phyloP scores from a whole-genome alignment of 768 basidiomycete genomes.

The Lyophyllum atratum region DNA sequence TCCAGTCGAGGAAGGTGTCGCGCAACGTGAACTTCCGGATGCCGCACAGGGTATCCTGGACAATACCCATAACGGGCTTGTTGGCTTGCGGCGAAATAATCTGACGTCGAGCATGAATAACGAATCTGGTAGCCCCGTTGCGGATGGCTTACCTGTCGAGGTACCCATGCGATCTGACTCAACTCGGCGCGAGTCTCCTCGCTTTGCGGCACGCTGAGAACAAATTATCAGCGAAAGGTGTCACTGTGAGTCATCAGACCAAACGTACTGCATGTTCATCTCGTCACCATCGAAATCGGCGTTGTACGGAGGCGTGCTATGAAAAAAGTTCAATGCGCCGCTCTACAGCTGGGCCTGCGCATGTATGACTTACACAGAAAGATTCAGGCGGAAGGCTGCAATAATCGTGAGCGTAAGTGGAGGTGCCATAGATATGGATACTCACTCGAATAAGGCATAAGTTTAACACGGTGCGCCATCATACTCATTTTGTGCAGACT shows the following conservation, averaged over 20 bases:
- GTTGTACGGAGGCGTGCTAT: conserved; percentile 94
- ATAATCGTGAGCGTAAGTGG: conserved; percentile 8
- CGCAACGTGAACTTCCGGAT: conserved; percentile 96
- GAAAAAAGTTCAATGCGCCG: conserved; percentile 28
- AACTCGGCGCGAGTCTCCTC: conserved; percentile 98
- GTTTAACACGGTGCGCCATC: conserved; percentile 97
- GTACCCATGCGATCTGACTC: conserved; percentile 98
- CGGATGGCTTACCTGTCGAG: conserved; percentile 70
- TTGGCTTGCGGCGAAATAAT: conserved; percentile 99
- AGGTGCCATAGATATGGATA: conserved; percentile 14
- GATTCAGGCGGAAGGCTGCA: conserved; percentile 92
- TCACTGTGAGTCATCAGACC: background rate
- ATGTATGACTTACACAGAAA: conserved; percentile 81
- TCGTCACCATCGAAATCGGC: conserved; percentile 99
- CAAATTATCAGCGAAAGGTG: conserved; percentile 6
- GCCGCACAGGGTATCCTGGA: conserved; percentile 97
- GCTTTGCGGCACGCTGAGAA: conserved; percentile 86
- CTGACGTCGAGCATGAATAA: conserved; percentile 38
- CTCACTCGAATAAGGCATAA: conserved; percentile 98
- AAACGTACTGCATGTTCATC: conserved; percentile 98
- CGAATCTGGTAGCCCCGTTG: background rate
- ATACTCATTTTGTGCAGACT: conserved; percentile 99
- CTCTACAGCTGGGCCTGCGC: conserved; percentile 16
- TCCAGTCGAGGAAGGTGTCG: conserved; percentile 95
- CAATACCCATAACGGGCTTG: conserved; percentile 99